phyloP scores from a whole-genome alignment of 495 filamentous ascomycete species.

The Cladorrhinum samala region DNA sequence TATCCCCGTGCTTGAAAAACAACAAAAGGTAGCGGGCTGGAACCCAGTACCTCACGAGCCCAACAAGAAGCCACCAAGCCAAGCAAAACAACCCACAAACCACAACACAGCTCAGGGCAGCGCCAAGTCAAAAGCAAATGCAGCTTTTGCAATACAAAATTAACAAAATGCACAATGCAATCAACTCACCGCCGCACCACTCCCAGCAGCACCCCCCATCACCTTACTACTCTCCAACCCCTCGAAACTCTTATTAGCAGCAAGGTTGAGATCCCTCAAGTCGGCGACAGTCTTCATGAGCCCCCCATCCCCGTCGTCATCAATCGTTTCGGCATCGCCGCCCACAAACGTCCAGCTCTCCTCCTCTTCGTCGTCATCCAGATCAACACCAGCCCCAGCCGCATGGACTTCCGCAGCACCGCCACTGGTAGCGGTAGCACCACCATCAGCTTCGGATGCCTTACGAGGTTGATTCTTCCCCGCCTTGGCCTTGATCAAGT shows the following conservation, averaged over 20 bases:
- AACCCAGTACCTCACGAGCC: too few relatives aligned
- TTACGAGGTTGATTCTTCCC: constrained; percentile 49
- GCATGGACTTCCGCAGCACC: too few relatives aligned
- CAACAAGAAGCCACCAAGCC: too few relatives aligned
- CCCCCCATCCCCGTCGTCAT: constrained; percentile 15
- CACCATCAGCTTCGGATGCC: too few relatives aligned
- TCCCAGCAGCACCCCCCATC: constrained; percentile 6
- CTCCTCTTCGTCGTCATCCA: constrained; percentile 36
- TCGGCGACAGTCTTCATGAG: constrained; percentile 12
- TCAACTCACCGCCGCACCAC: constrained; percentile 1
- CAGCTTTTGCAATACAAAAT: background rate
- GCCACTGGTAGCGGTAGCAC: too few relatives aligned
- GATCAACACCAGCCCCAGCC: background rate
- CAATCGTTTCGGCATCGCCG: constrained; percentile 25
- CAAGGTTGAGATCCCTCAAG: background rate
- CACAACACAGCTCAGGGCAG: background rate
- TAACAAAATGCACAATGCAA: background rate
- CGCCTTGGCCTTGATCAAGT: constrained; percentile 60
- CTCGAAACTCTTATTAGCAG: too few relatives aligned
- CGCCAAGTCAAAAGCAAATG: background rate
- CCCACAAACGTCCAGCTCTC: constrained; percentile 48
- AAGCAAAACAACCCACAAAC: too few relatives aligned
- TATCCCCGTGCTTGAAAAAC: too few relatives aligned
- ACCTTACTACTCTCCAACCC: constrained; percentile 12
- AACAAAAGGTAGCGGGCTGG: too few relatives aligned